Evolutionary conservation across 768 basidiomycete species (phyloP).

Genomic region (Lactarius tabidus): DNA sequence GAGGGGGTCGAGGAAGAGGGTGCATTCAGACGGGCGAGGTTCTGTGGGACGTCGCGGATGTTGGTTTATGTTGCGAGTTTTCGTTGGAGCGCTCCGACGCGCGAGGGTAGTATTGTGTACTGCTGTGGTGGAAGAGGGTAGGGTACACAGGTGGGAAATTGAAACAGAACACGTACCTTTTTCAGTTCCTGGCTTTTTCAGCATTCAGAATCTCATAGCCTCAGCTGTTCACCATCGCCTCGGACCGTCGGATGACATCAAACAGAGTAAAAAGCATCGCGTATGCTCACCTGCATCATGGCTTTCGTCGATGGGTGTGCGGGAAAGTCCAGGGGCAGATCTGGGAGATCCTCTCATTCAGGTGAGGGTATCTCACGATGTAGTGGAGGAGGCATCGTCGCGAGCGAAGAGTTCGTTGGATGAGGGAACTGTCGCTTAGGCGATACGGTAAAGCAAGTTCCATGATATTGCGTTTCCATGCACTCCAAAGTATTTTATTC

Average conservation of each 20-base stretch:
- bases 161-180: conserved; percentile 50
- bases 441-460: no score
- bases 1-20: conserved; percentile 32
- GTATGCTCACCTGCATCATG: conserved; percentile 43
- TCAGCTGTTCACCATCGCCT: conserved; percentile 90
- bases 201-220: conserved; percentile 72
- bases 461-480: no score
- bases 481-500: no score
- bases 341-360: conserved; percentile 1
- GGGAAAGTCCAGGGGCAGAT: no score
- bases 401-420: conserved; percentile 26
- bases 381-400: conserved; percentile 5
- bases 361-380: conserved; percentile 11
- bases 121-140: conserved; percentile 48
- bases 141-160: no score
- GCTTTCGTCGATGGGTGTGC: background rate
- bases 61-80: conserved; percentile 80
- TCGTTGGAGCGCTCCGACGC: conserved; percentile 61
- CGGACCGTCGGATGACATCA: conserved; percentile 90
- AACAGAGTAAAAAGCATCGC: conserved; percentile 86
- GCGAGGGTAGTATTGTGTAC: conserved; percentile 61
- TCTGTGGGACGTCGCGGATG: conserved; percentile 81
- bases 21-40: conserved; percentile 63
- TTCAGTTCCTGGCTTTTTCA: conserved; percentile 67
- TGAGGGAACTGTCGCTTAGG: no score